Evolutionary conservation across 2,329 filamentous ascomycete genomes (phyloP), one percentile per base, ranked within the genome.

Genomic region (Phialophora macrospora): DNA sequence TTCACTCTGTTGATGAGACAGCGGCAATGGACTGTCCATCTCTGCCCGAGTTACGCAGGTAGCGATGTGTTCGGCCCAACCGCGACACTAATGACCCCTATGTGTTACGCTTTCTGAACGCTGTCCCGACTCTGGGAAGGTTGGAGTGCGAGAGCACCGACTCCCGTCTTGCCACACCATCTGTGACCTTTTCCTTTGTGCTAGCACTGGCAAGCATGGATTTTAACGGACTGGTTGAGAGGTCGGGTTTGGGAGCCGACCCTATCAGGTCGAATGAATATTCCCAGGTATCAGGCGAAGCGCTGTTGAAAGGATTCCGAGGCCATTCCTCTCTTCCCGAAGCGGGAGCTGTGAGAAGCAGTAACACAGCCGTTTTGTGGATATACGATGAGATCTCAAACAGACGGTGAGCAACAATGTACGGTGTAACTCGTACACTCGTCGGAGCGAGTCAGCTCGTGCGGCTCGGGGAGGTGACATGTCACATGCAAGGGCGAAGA

Each of bases 401-500:
- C n/a, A 62, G 62, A 64, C 62, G 55, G 62, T 58, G 62, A 52
- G 55, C 55, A 38, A n/a, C 24, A 38, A 32, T n/a, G 61, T 41
- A 41, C 38, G 20, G 30, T 55, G 26, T 60, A 41, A 49, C 57
- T 26, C 51, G 14, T 28, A 12, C 22, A 22, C 41, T 48, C 24
- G 22, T 48, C 60, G 30, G 41, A 41, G n/a, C 24, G 49, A 26
- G 44, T 24, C 12, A 52, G 49, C 54, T 62, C 26, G 52, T 62
- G 60, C 52, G 41, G 32, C 44, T 63, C 60, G 55, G 55, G 38
- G 54, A 54, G 26, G 48, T 60, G 60, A 60, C 62, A 60, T 52
- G 60, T 66, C 64, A 66, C 64, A 66, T 66, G 60, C 60, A 57
- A 51, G 24, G 22, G 4, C 48, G 34, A 46, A 54, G 55, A 34